Evolutionary conservation across 2,329 filamentous ascomycete genomes (phyloP).

Genomic region (Hortaea sp.): DNA sequence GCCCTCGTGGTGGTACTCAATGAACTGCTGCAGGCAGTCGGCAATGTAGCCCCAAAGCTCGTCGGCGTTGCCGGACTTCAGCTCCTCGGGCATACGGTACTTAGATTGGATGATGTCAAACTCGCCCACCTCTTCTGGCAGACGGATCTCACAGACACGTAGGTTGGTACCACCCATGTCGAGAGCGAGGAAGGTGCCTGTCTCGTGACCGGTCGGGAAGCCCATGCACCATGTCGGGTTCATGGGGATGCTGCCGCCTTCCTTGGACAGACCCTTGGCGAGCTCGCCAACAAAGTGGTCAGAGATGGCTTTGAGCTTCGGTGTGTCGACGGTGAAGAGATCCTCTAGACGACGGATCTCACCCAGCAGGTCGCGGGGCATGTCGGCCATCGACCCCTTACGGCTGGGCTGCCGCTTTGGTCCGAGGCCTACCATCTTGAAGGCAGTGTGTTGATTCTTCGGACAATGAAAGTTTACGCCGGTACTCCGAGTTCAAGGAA

Average conservation of each 20-base stretch:
- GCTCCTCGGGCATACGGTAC: constrained; percentile 86
- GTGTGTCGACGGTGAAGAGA: constrained; percentile 64
- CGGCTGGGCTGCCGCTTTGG: constrained; percentile 56
- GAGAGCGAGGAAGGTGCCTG: constrained; percentile 76
- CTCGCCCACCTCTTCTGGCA: constrained; percentile 78
- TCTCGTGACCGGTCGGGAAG: constrained; percentile 78
- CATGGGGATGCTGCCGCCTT: constrained; percentile 95
- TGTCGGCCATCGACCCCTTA: constrained; percentile 81
- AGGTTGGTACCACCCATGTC: constrained; percentile 97
- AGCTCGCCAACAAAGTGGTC: constrained; percentile 84
- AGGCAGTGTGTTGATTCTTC: not conserved
- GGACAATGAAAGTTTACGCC: too few species aligned
- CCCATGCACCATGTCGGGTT: constrained; percentile 95
- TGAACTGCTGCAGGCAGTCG: constrained; percentile 82
- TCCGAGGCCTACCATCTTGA: constrained; percentile 54
- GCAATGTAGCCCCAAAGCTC: constrained; percentile 94
- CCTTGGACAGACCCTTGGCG: constrained; percentile 74
- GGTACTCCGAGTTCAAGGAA: too few species aligned
- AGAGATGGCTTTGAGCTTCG: constrained; percentile 82
- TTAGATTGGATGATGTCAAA: constrained; percentile 95
- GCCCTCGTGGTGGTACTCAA: constrained; percentile 69
- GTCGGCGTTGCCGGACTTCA: constrained; percentile 74
- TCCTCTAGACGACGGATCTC: constrained; percentile 81
- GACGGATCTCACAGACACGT: constrained; percentile 83
- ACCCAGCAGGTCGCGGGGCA: constrained; percentile 70